Conservation (phyloP, 805 yeast genomes). For the Lipomyces chichibuensis region DNA sequence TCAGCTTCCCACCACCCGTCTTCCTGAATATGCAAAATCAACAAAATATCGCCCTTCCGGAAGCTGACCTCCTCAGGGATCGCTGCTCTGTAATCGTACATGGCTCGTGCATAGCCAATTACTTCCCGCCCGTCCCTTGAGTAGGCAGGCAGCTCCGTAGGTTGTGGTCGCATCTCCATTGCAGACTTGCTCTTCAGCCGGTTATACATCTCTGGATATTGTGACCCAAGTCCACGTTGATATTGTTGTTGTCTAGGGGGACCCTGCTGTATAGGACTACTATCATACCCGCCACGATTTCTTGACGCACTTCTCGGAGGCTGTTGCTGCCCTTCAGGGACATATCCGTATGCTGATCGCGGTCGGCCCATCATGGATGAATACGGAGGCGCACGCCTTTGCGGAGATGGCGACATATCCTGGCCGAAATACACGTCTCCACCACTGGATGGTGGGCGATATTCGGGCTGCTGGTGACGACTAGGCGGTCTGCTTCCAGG, state of each 20-base stretch:
- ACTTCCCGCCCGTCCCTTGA: slow-evolving; percentile 56
- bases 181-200: slow-evolving; percentile 34
- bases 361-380: slow-evolving; percentile 19
- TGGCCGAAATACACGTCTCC: slow-evolving; percentile 16
- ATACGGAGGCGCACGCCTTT: slow-evolving; percentile 14
- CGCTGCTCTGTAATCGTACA: slow-evolving; percentile 61
- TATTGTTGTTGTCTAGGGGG: background rate
- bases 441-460: slow-evolving; percentile 16
- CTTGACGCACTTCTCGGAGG: slow-evolving; percentile 18
- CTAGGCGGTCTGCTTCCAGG: background rate
- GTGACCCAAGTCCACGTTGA: background rate
- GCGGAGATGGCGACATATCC: slow-evolving; percentile 6
- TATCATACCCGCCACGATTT: slow-evolving; percentile 10
- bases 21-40: slow-evolving; percentile 60
- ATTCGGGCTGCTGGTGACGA: slow-evolving; percentile 43
- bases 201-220: slow-evolving; percentile 3
- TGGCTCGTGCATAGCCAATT: slow-evolving; percentile 56
- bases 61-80: slow-evolving; percentile 65
- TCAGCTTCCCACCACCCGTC: slow-evolving; percentile 81
- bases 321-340: slow-evolving; percentile 17
- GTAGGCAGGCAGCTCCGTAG: slow-evolving; percentile 25
- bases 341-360: slow-evolving; percentile 25
- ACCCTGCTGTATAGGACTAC: background rate
- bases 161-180: slow-evolving; percentile 26
- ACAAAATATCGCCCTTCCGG: slow-evolving; percentile 58